A percentile compares a stretch with the other conserved stretches of the same genome.
These are phyloP conservation scores for Umbelopsis sp. DNA, from an alignment of 371 early-diverging fungal species.

Conservation along the genomic window DNA sequence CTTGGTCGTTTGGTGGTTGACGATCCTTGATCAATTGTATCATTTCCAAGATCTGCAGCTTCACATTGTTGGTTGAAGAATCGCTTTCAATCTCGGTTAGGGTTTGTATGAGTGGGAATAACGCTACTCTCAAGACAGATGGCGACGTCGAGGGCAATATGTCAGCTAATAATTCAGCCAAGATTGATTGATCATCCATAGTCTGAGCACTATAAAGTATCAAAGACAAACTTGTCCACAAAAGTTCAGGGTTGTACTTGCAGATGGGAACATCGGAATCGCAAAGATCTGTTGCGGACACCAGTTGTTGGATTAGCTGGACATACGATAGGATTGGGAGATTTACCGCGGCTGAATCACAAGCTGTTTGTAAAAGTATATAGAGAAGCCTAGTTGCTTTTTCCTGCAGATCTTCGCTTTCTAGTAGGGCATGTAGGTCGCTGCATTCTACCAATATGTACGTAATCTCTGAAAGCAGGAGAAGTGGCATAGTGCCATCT, in stretches of 20 bases:
- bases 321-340: slow-evolving; percentile 26
- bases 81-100: slow-evolving; percentile 43
- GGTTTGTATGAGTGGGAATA: slow-evolving; percentile 59
- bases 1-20: neutral
- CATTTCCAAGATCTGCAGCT: slow-evolving; percentile 27
- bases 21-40: slow-evolving; percentile 20
- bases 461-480: slow-evolving; percentile 15
- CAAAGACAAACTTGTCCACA: slow-evolving; percentile 50
- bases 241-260: slow-evolving; percentile 19
- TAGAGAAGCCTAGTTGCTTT: slow-evolving; percentile 28
- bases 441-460: slow-evolving; percentile 12
- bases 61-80: slow-evolving; percentile 28
- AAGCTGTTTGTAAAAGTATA: slow-evolving; percentile 26
- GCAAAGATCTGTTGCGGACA: slow-evolving; percentile 19
- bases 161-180: slow-evolving; percentile 38
- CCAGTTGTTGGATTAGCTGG: slow-evolving; percentile 24
- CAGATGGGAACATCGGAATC: slow-evolving; percentile 19
- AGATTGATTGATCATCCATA: slow-evolving; percentile 45
- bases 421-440: slow-evolving; percentile 18
- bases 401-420: slow-evolving; percentile 19
- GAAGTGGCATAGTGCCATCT: slow-evolving; percentile 5
- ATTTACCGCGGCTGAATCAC: slow-evolving; percentile 26
- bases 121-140: slow-evolving; percentile 40
- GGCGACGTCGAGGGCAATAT: slow-evolving; percentile 1
- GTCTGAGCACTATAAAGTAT: slow-evolving; percentile 52